A percentile compares a stretch with the other conserved stretches of the same genome.
These are phyloP conservation scores for Aphanomyces astaci DNA, from an alignment of 352 stramenopile genomes.

Conservation along the genomic window DNA sequence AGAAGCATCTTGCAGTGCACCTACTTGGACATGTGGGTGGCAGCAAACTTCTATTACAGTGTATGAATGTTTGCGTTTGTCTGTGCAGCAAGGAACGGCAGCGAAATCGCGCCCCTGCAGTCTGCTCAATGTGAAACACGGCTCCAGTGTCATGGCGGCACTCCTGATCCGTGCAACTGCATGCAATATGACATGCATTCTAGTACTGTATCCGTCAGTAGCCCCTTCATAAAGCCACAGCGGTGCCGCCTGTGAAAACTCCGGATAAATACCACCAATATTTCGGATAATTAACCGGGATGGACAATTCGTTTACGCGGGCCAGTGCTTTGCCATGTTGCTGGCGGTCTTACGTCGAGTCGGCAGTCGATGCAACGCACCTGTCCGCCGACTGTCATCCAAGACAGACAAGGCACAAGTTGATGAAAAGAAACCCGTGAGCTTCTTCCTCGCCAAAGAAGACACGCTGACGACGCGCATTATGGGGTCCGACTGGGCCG, in stretches of 20 bases:
- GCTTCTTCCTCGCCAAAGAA: neutral
- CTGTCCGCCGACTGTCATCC: neutral
- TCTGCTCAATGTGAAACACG: too few species aligned
- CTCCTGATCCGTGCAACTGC: neutral
- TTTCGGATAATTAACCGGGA: neutral
- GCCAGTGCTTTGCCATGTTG: too few species aligned
- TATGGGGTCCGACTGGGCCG: constrained; percentile 68
- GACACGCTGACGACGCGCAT: constrained; percentile 33
- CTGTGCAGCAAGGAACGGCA: neutral
- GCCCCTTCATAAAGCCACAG: too few species aligned
- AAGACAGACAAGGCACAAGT: neutral
- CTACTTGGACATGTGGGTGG: too few species aligned
- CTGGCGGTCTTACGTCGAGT: neutral
- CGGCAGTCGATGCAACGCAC: neutral
- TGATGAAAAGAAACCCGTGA: neutral
- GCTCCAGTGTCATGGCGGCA: too few species aligned
- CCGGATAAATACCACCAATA: neutral
- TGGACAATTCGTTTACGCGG: too few species aligned
- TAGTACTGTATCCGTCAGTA: too few species aligned
- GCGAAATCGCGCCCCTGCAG: too few species aligned
- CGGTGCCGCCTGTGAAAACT: too few species aligned
- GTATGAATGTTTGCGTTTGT: neutral
- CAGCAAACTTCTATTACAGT: neutral
- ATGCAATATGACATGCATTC: too few species aligned
- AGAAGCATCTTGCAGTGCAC: too few species aligned